Conservation (phyloP, 1,284 basidiomycete genomes). For the Austropuccinia psidii region DNA sequence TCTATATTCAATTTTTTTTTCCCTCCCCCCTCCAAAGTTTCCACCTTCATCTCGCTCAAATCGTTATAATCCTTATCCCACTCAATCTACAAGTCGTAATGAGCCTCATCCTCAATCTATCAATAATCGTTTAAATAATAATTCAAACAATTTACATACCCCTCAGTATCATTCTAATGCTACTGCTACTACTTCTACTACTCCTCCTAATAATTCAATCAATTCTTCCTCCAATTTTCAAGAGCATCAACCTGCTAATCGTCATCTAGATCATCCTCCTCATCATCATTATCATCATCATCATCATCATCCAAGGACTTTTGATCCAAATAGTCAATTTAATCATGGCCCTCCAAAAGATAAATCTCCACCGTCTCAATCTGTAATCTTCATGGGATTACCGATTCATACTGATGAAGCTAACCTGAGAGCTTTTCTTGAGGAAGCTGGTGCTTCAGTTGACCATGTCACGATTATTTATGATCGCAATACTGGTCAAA, state of each 20-base stretch:
- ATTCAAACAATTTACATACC: not conserved
- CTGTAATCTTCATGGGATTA: constrained; percentile 33
- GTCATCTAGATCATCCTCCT: not conserved
- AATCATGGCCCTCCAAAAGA: constrained; percentile 31
- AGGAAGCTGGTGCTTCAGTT: constrained; percentile 44
- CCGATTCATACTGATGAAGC: constrained; percentile 30
- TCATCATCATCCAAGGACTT: not conserved
- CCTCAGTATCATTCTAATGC: not conserved
- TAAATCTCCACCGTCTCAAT: constrained; percentile 25
- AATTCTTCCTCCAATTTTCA: not conserved
- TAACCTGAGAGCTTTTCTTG: constrained; percentile 39
- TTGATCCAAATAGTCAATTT: constrained; percentile 25
- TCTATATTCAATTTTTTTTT: too few species aligned
- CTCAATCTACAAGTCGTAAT: not conserved
- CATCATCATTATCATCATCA: not conserved
- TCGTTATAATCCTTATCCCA: constrained; percentile 6
- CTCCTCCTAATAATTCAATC: not conserved
- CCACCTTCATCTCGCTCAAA: not conserved
- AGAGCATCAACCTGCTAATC: not conserved
- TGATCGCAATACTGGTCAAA: constrained; percentile 77
- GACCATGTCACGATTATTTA: constrained; percentile 73
- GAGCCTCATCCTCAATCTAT: not conserved
- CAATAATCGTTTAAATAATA: not conserved
- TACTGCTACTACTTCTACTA: not conserved
- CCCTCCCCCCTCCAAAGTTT: not conserved